Base-by-base conservation (phyloP, 2,329 filamentous ascomycete species). In the Sclerotinia nivalis region DNA sequence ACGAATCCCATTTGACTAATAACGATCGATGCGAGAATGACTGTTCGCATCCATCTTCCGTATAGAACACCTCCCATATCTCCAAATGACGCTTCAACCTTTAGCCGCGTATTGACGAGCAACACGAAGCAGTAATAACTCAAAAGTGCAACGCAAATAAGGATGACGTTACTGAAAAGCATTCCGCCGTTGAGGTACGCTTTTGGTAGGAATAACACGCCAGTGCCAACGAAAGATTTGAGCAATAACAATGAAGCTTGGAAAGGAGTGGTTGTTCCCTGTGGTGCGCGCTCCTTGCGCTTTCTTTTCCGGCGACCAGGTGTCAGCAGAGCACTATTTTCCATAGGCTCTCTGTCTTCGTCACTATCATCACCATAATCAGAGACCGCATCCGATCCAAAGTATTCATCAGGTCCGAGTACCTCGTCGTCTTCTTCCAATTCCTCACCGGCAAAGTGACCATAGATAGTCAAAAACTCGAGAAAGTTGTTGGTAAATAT, bases 61-160 rank as follows among this genome's bases (percentile, higher is more conserved):
- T 96, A 99, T 22, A 99, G 85, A 60, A 93, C 89, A 62, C 93
- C 93, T 67, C 96, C 96, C 82, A 99, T 97, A 77, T 98, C 96
- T 80, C 96, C 96, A 81, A 98, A 99, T 0, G 96, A 98, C n/a
- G 92, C 93, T 62, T 94, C 91, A 40, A 98, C 88, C 78, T 88
- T 91, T 62, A 97, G 83, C 47, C 96, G 91, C 2, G 93, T 96
- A 71, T 90, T 90, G 72, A 97, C 93, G 45, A 99, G 87, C 20
- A 99, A 85, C 55, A 99, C 93, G 81, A 99, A 99, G 82, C 94
- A 97, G 83, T 97, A 97, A 82, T 97, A 99, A 79, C 94, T 97
- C 71, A 99, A 84, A 2, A 87, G 83, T 9, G 96, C 94, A 22
- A 99, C 93, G 52, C 85, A 87, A 31, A 99, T 84, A n/a, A 99